Evolutionary conservation across 2,329 filamentous ascomycete species (phyloP).

Genomic region (Aspergillus bombycis): DNA sequence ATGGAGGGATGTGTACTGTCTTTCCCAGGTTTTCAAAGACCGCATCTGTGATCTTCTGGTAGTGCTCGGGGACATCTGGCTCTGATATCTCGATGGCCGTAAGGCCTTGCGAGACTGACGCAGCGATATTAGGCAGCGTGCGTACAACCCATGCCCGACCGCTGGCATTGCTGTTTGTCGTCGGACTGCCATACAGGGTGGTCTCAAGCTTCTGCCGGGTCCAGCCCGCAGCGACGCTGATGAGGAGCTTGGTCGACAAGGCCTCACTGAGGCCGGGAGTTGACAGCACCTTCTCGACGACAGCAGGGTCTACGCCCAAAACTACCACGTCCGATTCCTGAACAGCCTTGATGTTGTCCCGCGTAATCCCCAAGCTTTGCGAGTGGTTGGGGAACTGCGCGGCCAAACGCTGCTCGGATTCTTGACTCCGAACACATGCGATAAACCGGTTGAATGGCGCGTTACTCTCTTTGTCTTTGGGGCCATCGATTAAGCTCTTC

Average conservation of each 20-base stretch:
- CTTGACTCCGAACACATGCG: slow-evolving; percentile 47
- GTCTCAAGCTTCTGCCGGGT: slow-evolving; percentile 44
- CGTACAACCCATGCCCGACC: slow-evolving; percentile 40
- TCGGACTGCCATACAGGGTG: slow-evolving; percentile 35
- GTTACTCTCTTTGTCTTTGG: slow-evolving; percentile 9
- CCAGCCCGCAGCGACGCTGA: slow-evolving; percentile 58
- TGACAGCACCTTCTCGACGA: slow-evolving; percentile 44
- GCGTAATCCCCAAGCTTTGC: slow-evolving; percentile 35
- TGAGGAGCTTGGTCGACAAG: slow-evolving; percentile 50
- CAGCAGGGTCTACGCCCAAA: slow-evolving; percentile 52
- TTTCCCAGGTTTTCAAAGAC: slow-evolving; percentile 58
- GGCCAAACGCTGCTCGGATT: slow-evolving; percentile 39
- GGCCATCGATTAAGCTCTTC: slow-evolving; percentile 33
- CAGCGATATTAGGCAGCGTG: slow-evolving; percentile 51
- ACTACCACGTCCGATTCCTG: slow-evolving; percentile 47
- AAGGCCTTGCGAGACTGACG: slow-evolving; percentile 47
- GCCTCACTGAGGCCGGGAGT: slow-evolving; percentile 44
- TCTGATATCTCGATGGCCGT: slow-evolving; percentile 55
- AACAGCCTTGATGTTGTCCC: slow-evolving; percentile 39
- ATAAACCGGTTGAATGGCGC: slow-evolving; percentile 39
- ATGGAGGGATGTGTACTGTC: slow-evolving; percentile 55
- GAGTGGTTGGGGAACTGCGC: slow-evolving; percentile 34
- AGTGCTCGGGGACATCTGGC: slow-evolving; percentile 47
- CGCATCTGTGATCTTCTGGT: slow-evolving; percentile 33
- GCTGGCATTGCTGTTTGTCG: slow-evolving; percentile 16